These are phyloP conservation scores for Osmanthus fragrans DNA, from an alignment of 257 asterid species.

Conservation along the genomic window DNA sequence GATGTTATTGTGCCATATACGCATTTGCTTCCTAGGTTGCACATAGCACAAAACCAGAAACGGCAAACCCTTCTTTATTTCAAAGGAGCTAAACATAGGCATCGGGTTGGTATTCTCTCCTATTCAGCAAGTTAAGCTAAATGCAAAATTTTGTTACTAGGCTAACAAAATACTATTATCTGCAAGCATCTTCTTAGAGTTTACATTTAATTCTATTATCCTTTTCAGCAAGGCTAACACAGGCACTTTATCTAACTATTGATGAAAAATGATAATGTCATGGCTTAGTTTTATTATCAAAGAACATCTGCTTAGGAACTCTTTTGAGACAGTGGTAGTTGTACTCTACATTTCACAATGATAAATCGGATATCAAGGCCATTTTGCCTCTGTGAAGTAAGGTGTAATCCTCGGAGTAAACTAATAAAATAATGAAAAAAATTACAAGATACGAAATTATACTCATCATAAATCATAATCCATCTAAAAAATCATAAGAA, in stretches of 20 bases:
- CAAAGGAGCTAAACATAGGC: constrained; percentile 97
- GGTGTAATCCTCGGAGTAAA: background rate
- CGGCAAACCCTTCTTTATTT: constrained; percentile 77
- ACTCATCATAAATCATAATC: background rate
- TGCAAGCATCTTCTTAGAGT: background rate
- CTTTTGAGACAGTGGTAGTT: background rate
- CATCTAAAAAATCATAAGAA: background rate
- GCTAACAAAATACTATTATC: no score
- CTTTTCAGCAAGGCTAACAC: background rate
- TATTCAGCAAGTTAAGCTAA: constrained; percentile 7
- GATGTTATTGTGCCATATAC: constrained; percentile 93
- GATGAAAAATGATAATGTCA: background rate
- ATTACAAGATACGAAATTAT: background rate
- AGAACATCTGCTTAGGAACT: background rate
- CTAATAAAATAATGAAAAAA: background rate
- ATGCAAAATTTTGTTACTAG: background rate
- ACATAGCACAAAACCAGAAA: constrained; percentile 53
- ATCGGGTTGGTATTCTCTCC: constrained; percentile 64
- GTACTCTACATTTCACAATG: background rate
- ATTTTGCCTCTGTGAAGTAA: background rate
- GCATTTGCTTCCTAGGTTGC: constrained; percentile 76
- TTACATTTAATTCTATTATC: background rate
- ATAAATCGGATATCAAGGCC: background rate
- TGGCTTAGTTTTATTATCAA: no score
- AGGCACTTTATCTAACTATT: background rate